Conservation (phyloP, 495 filamentous ascomycete genomes). For the Aspergillus baeticus region DNA sequence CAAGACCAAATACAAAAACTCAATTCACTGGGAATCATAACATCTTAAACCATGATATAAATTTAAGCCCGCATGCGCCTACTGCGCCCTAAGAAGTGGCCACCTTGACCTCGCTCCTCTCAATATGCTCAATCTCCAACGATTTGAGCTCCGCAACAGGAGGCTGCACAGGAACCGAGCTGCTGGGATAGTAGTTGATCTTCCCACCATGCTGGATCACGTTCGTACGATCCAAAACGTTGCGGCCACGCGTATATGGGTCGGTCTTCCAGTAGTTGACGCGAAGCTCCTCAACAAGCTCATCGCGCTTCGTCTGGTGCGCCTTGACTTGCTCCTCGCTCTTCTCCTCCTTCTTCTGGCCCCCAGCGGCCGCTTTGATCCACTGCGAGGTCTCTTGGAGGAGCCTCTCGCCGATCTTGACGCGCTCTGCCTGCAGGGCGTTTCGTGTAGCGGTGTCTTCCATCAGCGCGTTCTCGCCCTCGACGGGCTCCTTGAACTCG, state of each 20-base stretch:
- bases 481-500: conserved; percentile 70
- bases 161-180: conserved; percentile 6
- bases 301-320: conserved; percentile 55
- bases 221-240: conserved; percentile 66
- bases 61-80: background rate
- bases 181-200: conserved; percentile 60
- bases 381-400: conserved; percentile 69
- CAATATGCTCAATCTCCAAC: conserved; percentile 31
- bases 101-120: conserved; percentile 17
- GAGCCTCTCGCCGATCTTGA: conserved; percentile 61
- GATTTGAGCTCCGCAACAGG: conserved; percentile 22
- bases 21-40: conserved; percentile 15
- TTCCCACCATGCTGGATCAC: conserved; percentile 63
- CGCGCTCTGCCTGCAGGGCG: conserved; percentile 56
- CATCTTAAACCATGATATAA: conserved; percentile 3
- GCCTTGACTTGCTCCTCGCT: conserved; percentile 26
- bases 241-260: conserved; percentile 69
- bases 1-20: too few relatives aligned
- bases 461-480: conserved; percentile 71
- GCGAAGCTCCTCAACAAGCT: conserved; percentile 59
- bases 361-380: conserved; percentile 46
- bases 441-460: conserved; percentile 61
- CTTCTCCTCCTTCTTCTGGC: too few relatives aligned
- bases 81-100: conserved; percentile 5
- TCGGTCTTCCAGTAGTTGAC: conserved; percentile 83